Base-by-base conservation (phyloP, 164 flowering plant species). In the Protea cynaroides region DNA sequence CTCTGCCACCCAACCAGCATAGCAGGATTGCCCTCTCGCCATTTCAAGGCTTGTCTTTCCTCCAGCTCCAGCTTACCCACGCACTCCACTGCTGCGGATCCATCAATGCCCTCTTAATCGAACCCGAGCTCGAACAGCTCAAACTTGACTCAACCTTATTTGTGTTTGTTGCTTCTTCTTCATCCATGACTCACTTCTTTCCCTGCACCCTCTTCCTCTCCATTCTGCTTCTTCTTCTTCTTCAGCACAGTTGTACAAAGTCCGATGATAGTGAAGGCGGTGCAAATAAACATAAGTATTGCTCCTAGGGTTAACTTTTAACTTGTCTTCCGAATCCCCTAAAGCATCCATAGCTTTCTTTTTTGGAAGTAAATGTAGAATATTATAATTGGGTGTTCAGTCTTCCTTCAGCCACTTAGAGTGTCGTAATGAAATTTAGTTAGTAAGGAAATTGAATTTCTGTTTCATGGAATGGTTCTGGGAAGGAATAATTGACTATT, bases 271-370 rank as follows among this genome's bases (percentile, higher is more conserved):
- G 76, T 66, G 6, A 74, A 17, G 12, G 76, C 70, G 12, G 78
- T 69, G 66, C 80, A 83, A 0, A 69, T 65, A 0, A 86, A 65
- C 7, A 84, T 46, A 25, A 83, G 51, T 9, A 74, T 24, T 44
- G 92, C 82, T 70, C 70, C 76, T 61, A 64, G 74, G 8, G 88
- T 86, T 19, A 89, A 70, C 0, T 69, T 82, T 85, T 83, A 72
- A 78, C 63, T 85, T 90, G 38, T 83, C 82, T 56, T 85, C 86
- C 47, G 85, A 61, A 17, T 70, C 77, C 87, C 89, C 81, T 63
- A 86, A 40, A 22, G 88, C 86, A 66, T 86, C 90, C 97, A 90
- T 88, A 23, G 60, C 36, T 19, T 19, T 46, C 22, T n/a, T n/a
- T n/a, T n/a, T n/a, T n/a, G n/a, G n/a, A n/a, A n/a, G n/a, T n/a